Percentiles rank a stretch among this genome's conserved stretches.
These are phyloP conservation scores for Gaillardinia entomophila DNA, from an alignment of 805 yeast genomes.

Conservation along the genomic window DNA sequence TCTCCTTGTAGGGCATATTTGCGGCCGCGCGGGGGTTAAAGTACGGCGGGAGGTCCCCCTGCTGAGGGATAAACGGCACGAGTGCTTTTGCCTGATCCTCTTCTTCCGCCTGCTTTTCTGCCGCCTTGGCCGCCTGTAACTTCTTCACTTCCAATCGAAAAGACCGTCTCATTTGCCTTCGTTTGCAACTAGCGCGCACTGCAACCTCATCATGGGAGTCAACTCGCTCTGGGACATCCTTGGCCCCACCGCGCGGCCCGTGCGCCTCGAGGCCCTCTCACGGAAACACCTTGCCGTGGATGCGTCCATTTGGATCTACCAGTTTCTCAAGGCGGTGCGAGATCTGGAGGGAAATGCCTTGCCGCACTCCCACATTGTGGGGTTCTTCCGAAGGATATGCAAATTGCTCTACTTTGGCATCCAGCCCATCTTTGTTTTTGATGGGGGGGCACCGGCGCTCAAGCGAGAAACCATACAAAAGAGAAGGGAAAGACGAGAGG, in stretches of 20 bases:
- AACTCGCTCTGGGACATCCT: conserved; percentile 89
- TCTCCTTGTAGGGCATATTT: conserved; percentile 63
- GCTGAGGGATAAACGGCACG: no score
- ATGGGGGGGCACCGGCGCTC: conserved; percentile 87
- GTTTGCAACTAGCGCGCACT: background rate
- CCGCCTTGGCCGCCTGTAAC: background rate
- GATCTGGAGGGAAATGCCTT: conserved; percentile 77
- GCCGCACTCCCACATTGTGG: conserved; percentile 83
- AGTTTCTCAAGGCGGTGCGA: conserved; percentile 90
- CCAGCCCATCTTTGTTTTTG: conserved; percentile 86
- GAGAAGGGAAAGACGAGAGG: conserved; percentile 70
- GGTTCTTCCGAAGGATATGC: conserved; percentile 91
- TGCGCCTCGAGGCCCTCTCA: conserved; percentile 75
- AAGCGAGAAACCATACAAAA: conserved; percentile 72
- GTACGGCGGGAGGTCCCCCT: conserved; percentile 41
- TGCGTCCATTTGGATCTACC: conserved; percentile 98
- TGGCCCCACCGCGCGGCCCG: conserved; percentile 87
- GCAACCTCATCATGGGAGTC: conserved; percentile 76
- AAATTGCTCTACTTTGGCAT: conserved; percentile 84
- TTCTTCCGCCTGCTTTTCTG: background rate
- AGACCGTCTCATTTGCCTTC: background rate
- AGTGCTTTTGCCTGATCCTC: no score
- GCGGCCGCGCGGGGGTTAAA: conserved; percentile 60
- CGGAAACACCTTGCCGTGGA: conserved; percentile 85
- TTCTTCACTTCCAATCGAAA: background rate